Evolutionary conservation across 305 asterid species (phyloP), one percentile per base, ranked within the genome.

Genomic region (Fraxinus floribunda): DNA sequence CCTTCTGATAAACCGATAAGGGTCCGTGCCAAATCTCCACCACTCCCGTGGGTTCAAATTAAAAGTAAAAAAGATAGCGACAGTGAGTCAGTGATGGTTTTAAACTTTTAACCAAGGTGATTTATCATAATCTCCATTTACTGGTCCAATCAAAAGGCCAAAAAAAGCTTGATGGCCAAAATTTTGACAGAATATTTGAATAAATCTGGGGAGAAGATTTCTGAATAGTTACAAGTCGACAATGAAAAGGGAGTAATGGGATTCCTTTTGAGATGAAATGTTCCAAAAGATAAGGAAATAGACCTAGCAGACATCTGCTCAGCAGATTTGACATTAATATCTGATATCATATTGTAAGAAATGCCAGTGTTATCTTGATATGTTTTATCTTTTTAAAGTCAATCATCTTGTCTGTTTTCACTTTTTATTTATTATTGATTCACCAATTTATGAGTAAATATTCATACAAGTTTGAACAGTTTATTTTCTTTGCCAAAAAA

Each of bases 211-310:
- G 39, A 81, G 78, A 78, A 86, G 82, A 81, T 82, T 71, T 79
- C 80, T 22, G 62, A 83, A 60, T 80, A 77, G 88, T 72, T 87
- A 46, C 13, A 85, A 82, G 79, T 86, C 85, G 38, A 82, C 68
- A 75, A 62, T 60, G 57, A 72, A 85, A 78, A 77, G 70, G 83
- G 70, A 68, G 76, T 2, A 55, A 41, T 44, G 52, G 55, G 86
- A 80, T 86, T 78, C 83, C 84, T 81, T 84, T 89, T 52, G 77
- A 81, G 90, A 87, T 87, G 86, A 89, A 88, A 88, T 88, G 90
- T 88, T 87, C 91, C 89, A 88, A 87, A 83, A 84, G 91, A 91
- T 91, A 88, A 91, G 92, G 89, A 85, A 90, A 90, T 90, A 83
- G 83, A 82, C 85, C 76, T 79, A 41, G 11, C 52, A 83, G 55